Conservation (phyloP, 2,329 filamentous ascomycete genomes). For the Rhynchosporium agropyri region DNA sequence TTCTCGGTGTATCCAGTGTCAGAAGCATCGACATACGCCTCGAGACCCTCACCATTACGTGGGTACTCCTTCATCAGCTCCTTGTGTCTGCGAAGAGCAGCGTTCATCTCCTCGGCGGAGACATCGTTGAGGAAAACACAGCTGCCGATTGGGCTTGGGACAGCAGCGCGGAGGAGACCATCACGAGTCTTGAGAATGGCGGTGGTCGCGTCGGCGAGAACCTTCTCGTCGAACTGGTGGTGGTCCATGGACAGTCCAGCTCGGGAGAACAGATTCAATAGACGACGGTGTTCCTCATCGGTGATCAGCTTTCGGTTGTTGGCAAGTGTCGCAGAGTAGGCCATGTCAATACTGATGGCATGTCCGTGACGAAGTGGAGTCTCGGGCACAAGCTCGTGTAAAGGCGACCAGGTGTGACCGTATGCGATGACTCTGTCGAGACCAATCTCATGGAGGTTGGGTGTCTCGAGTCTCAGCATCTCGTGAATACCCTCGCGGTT, state of each 20-base stretch:
- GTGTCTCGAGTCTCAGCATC: constrained; percentile 74
- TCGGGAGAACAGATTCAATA: constrained; percentile 69
- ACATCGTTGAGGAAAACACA: constrained; percentile 73
- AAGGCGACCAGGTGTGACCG: constrained; percentile 74
- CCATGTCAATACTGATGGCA: constrained; percentile 77
- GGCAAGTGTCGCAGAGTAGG: constrained; percentile 70
- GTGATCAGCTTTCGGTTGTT: constrained; percentile 63
- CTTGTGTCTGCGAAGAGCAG: constrained; percentile 65
- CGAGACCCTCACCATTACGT: constrained; percentile 64
- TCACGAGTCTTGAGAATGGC: constrained; percentile 74
- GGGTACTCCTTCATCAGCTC: constrained; percentile 63
- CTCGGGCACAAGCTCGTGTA: constrained; percentile 70
- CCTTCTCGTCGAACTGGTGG: constrained; percentile 64
- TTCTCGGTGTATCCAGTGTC: constrained; percentile 61
- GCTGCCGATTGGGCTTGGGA: constrained; percentile 66
- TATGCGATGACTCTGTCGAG: constrained; percentile 74
- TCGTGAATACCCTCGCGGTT: constrained; percentile 70
- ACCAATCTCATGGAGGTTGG: constrained; percentile 73
- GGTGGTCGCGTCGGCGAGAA: constrained; percentile 66
- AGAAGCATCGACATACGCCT: constrained; percentile 69
- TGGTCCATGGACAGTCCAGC: constrained; percentile 74
- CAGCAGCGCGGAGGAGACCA: constrained; percentile 67
- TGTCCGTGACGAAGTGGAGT: constrained; percentile 72
- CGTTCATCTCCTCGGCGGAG: constrained; percentile 61
- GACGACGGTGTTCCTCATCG: constrained; percentile 60